A percentile compares a stretch with the other conserved stretches of the same genome.
phyloP scores from a whole-genome alignment of 2,329 filamentous ascomycete genomes.

The Aureobasidium mangrovei region DNA sequence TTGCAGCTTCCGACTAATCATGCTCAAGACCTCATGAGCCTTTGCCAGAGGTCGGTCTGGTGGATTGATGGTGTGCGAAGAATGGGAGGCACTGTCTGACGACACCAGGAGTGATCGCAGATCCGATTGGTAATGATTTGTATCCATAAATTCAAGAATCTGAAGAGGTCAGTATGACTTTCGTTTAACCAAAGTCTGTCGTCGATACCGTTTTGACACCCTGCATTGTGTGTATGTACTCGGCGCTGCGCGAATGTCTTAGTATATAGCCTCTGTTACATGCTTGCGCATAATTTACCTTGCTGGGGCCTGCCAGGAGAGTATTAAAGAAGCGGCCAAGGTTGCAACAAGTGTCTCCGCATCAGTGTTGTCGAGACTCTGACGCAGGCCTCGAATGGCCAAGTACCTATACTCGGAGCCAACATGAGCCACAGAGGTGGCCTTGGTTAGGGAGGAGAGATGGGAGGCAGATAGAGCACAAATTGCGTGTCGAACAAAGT shows the following conservation, averaged over 20 bases:
- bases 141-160: conserved; percentile 1
- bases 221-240: conserved; percentile 1
- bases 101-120: background rate
- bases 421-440: background rate
- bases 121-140: background rate
- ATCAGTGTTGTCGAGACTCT: background rate
- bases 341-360: background rate
- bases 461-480: conserved; percentile 1
- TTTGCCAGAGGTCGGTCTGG: background rate
- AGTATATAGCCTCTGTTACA: background rate
- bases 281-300: background rate
- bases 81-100: background rate
- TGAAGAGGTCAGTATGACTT: background rate
- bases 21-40: background rate
- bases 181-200: background rate
- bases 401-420: background rate
- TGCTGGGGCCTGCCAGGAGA: conserved; percentile 4
- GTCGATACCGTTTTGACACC: background rate
- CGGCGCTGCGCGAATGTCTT: background rate
- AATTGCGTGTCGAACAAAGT: background rate
- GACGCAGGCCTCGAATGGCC: background rate
- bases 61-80: background rate
- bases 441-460: background rate
- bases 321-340: background rate
- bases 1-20: background rate